Evolutionary conservation across 352 stramenopile species (phyloP).

Genomic region (Elongisporangium prolatum): DNA sequence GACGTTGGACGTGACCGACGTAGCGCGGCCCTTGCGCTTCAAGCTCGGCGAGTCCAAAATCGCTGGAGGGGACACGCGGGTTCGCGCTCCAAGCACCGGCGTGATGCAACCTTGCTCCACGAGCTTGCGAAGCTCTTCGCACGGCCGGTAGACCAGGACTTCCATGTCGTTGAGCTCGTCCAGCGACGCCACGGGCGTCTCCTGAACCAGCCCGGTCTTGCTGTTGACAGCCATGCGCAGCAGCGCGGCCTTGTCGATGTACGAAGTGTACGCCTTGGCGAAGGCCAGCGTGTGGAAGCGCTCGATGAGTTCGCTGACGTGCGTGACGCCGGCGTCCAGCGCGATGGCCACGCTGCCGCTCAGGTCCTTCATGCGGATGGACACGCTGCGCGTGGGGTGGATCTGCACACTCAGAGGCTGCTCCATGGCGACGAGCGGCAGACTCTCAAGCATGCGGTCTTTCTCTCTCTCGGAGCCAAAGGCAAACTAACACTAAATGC

Average conservation of each 20-base stretch:
- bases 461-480: not conserved
- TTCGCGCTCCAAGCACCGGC: conserved; percentile 27
- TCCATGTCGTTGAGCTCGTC: conserved; percentile 47
- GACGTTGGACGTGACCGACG: conserved; percentile 64
- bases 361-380: conserved; percentile 71
- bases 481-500: not conserved
- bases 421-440: conserved; percentile 16
- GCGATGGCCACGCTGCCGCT: conserved; percentile 52
- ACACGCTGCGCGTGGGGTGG: conserved; percentile 40
- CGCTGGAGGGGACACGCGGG: conserved; percentile 4
- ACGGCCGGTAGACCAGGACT: conserved; percentile 67
- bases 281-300: conserved; percentile 73
- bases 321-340: conserved; percentile 26
- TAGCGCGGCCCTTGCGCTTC: conserved; percentile 67
- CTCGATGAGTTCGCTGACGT: conserved; percentile 45
- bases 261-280: conserved; percentile 63
- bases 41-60: conserved; percentile 45
- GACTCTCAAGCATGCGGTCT: conserved; percentile 40
- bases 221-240: conserved; percentile 32
- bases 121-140: conserved; percentile 63
- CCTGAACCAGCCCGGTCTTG: conserved; percentile 11
- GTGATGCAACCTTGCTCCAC: conserved; percentile 73
- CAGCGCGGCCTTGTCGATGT: conserved; percentile 38
- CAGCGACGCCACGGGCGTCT: conserved; percentile 38
- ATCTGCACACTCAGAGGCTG: conserved; percentile 43